Conservation (phyloP, 116 monocot species). For the Phalaenopsis hybrid region DNA sequence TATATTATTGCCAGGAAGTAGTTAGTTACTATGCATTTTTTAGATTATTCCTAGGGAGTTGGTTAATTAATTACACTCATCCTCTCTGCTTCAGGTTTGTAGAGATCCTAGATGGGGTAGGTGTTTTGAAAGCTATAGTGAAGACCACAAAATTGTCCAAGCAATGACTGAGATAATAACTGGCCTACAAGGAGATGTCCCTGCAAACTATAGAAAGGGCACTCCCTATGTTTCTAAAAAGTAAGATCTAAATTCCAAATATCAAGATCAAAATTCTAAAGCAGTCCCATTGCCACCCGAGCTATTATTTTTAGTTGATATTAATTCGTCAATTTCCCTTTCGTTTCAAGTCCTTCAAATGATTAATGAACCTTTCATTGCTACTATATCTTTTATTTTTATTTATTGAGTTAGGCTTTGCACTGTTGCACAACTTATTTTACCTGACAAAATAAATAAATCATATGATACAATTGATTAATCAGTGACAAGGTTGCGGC, state of each 20-base stretch:
- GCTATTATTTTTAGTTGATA: neutral
- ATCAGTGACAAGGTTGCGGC: constrained; percentile 35
- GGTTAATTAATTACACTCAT: neutral
- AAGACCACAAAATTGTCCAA: constrained; percentile 59
- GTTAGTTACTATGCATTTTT: neutral
- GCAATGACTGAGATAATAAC: constrained; percentile 69
- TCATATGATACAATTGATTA: neutral
- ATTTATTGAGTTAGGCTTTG: neutral
- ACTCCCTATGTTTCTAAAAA: constrained; percentile 64
- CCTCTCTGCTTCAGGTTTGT: constrained; percentile 37
- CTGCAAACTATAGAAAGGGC: constrained; percentile 32
- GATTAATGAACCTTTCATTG: neutral
- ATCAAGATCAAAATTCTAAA: too few relatives aligned
- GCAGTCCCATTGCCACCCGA: neutral
- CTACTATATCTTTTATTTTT: neutral
- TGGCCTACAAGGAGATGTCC: constrained; percentile 68
- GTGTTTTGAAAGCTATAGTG: constrained; percentile 82
- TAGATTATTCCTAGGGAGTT: too few relatives aligned
- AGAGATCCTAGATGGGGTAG: constrained; percentile 77
- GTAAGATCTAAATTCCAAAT: constrained; percentile 27
- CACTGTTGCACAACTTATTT: neutral
- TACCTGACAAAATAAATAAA: neutral
- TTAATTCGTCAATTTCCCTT: neutral
- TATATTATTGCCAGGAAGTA: neutral
- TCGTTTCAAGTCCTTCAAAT: neutral